Conservation (phyloP, 768 basidiomycete species). For the Clavulina sp. region DNA sequence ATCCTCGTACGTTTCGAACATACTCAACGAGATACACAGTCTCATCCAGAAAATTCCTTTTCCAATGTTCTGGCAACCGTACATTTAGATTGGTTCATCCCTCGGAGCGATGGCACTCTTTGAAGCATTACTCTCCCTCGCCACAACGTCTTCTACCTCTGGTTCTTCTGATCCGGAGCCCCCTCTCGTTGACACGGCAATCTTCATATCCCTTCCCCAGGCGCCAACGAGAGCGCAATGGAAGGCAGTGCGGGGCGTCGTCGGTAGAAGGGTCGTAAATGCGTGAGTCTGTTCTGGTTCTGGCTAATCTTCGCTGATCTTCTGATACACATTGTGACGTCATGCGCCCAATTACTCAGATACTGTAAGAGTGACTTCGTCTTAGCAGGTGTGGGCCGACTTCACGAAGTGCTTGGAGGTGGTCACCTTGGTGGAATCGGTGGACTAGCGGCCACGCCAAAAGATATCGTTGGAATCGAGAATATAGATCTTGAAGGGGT, state of each 20-base stretch:
- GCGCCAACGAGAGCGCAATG: slow-evolving; percentile 22
- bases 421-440: slow-evolving; percentile 18
- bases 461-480: slow-evolving; percentile 16
- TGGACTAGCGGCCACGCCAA: slow-evolving; percentile 17
- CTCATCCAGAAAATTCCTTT: not conserved
- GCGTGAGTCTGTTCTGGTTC: not conserved
- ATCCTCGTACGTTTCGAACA: slow-evolving; percentile 18
- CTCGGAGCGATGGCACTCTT: slow-evolving; percentile 25
- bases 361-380: slow-evolving; percentile 23
- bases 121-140: slow-evolving; percentile 20
- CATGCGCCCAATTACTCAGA: slow-evolving; percentile 20
- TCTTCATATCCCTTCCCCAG: slow-evolving; percentile 24
- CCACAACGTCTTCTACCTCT: slow-evolving; percentile 14
- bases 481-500: slow-evolving; percentile 20
- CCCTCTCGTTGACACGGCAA: slow-evolving; percentile 24
- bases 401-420: slow-evolving; percentile 24
- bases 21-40: not conserved
- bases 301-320: not conserved
- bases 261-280: slow-evolving; percentile 13
- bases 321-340: not conserved
- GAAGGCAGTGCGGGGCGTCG: slow-evolving; percentile 19
- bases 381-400: slow-evolving; percentile 20
- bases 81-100: slow-evolving; percentile 23
- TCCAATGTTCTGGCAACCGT: not conserved
- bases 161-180: slow-evolving; percentile 3